Percentiles rank a stretch among this genome's conserved stretches.
These are phyloP conservation scores for Aspergillus coremiiformis DNA, from an alignment of 495 filamentous ascomycete species.

Conservation along the genomic window DNA sequence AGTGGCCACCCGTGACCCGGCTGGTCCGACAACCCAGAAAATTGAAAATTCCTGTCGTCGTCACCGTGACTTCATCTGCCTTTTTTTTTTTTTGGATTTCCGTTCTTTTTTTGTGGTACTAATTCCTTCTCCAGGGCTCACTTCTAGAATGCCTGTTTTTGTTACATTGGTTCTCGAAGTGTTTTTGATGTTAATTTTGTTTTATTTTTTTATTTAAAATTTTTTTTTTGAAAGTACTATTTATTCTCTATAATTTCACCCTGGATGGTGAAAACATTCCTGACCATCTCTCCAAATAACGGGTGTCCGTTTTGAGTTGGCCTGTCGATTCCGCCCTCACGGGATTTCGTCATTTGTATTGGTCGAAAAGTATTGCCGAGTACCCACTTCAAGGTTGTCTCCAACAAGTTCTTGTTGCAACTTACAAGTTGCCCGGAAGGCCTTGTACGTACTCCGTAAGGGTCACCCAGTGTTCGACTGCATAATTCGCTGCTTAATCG, in stretches of 20 bases:
- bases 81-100: background rate
- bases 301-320: conserved; percentile 1
- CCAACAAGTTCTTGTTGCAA: conserved; percentile 15
- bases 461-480: conserved; percentile 8
- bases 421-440: too few relatives aligned
- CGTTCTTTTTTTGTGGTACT: background rate
- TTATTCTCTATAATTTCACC: background rate
- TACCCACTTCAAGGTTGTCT: conserved; percentile 17
- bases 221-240: background rate
- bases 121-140: too few relatives aligned
- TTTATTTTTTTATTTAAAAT: background rate
- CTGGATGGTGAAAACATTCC: background rate
- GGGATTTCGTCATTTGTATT: conserved; percentile 15
- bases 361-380: conserved; percentile 19
- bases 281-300: background rate
- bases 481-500: conserved; percentile 9
- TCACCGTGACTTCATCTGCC: conserved; percentile 32
- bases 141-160: background rate
- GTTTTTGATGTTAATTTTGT: background rate
- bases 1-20: conserved; percentile 19
- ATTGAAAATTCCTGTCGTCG: conserved; percentile 35
- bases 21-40: conserved; percentile 20
- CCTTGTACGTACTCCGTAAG: conserved; percentile 3
- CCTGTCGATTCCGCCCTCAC: background rate
- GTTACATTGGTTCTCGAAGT: background rate